A percentile compares a stretch with the other conserved stretches of the same genome.
phyloP scores from a whole-genome alignment of 2,329 filamentous ascomycete genomes.

The Fusarium aywerte region DNA sequence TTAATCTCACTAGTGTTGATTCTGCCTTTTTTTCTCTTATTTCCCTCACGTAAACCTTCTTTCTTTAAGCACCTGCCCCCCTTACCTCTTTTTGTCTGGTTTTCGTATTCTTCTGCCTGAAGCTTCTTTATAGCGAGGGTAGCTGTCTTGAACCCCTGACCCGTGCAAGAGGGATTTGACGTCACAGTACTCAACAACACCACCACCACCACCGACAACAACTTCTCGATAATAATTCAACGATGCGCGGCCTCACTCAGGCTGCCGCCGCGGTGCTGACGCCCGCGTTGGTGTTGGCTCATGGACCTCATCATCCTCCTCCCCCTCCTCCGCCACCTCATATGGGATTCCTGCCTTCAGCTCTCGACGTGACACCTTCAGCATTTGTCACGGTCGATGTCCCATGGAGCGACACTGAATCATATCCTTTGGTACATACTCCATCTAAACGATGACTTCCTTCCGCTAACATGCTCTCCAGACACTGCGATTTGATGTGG shows the following conservation, averaged over 20 bases:
- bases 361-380: conserved; percentile 35
- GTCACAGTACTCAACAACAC: background rate
- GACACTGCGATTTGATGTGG: conserved; percentile 58
- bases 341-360: conserved; percentile 31
- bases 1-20: background rate
- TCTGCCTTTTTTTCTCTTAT: conserved; percentile 3
- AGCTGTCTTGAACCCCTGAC: conserved; percentile 10
- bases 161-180: conserved; percentile 13
- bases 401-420: conserved; percentile 21
- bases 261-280: conserved; percentile 45
- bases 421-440: conserved; percentile 42
- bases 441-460: background rate
- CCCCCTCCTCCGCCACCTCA: conserved; percentile 26
- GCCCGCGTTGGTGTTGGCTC: conserved; percentile 39
- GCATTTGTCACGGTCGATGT: conserved; percentile 39
- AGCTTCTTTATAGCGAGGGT: conserved; percentile 16
- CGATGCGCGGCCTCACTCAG: conserved; percentile 47
- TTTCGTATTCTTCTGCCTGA: conserved; percentile 28
- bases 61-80: conserved; percentile 2
- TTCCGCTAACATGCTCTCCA: conserved; percentile 28
- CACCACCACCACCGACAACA: background rate
- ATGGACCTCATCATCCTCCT: conserved; percentile 33
- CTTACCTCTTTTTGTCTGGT: conserved; percentile 14
- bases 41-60: conserved; percentile 10
- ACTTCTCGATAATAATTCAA: conserved; percentile 15